Conservation (phyloP, 805 yeast genomes). For the Sporopachydermia quercuum region DNA sequence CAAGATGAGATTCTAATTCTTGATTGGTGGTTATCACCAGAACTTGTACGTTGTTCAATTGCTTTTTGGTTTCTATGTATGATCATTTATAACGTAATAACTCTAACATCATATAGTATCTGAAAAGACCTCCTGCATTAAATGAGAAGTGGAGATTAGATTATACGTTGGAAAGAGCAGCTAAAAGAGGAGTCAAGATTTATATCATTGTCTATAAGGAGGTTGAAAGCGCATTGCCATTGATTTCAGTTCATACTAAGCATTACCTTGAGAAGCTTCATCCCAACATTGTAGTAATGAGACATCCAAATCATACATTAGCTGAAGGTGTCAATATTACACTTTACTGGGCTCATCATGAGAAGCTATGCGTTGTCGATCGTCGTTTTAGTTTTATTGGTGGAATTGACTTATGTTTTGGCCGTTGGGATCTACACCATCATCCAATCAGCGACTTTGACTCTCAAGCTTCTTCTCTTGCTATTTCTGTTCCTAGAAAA, state of each 20-base stretch:
- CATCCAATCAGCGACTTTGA: conserved; percentile 7
- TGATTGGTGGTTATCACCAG: conserved; percentile 7
- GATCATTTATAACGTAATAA: too few relatives aligned
- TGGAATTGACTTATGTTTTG: conserved; percentile 6
- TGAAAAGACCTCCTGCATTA: conserved; percentile 5
- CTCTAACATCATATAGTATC: too few relatives aligned
- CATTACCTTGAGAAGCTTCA: conserved; percentile 4
- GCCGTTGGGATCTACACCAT: conserved; percentile 6
- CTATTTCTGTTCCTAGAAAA: background rate
- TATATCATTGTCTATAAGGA: conserved; percentile 6
- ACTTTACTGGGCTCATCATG: conserved; percentile 6
- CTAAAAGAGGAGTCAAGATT: conserved; percentile 5
- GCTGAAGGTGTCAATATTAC: conserved; percentile 6
- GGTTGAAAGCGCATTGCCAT: conserved; percentile 5
- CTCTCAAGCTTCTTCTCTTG: conserved; percentile 2
- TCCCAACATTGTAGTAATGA: conserved; percentile 5
- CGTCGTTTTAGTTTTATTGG: conserved; percentile 5
- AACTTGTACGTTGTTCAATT: conserved; percentile 1
- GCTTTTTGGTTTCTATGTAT: too few relatives aligned
- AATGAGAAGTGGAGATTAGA: conserved; percentile 6
- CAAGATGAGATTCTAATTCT: conserved; percentile 5
- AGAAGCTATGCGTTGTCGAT: conserved; percentile 5
- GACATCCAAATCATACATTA: conserved; percentile 7
- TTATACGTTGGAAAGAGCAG: conserved; percentile 4
- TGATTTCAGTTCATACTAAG: conserved; percentile 4